Evolutionary conservation across 2,329 filamentous ascomycete genomes (phyloP).

Genomic region (Calonectria ilicicola): DNA sequence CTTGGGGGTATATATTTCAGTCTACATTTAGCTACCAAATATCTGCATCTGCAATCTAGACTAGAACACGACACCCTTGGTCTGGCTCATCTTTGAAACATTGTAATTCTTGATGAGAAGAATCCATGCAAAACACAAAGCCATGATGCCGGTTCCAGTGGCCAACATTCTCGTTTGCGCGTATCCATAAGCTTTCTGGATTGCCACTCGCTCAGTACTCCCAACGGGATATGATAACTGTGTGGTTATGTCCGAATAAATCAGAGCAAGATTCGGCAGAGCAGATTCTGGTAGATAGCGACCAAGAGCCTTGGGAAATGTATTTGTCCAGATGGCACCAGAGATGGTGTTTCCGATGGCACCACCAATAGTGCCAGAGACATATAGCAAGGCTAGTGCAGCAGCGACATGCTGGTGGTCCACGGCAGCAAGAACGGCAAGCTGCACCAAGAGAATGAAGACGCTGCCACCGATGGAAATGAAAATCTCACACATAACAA

Average conservation of each 20-base stretch:
- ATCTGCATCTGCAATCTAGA: conserved; percentile 46
- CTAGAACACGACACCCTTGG: conserved; percentile 63
- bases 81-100: conserved; percentile 58
- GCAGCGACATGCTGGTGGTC: conserved; percentile 44
- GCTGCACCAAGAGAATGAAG: conserved; percentile 51
- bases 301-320: conserved; percentile 54
- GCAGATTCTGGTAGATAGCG: conserved; percentile 59
- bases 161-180: conserved; percentile 60
- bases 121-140: conserved; percentile 48
- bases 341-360: conserved; percentile 41
- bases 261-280: conserved; percentile 51
- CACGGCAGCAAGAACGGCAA: conserved; percentile 41
- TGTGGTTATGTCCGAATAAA: conserved; percentile 64
- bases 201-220: conserved; percentile 57
- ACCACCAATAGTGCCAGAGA: conserved; percentile 36
- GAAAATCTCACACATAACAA: conserved; percentile 62
- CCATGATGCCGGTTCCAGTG: conserved; percentile 45
- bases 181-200: conserved; percentile 68
- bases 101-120: conserved; percentile 62
- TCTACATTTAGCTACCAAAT: background rate
- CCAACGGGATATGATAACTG: conserved; percentile 63
- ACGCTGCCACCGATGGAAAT: conserved; percentile 62
- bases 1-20: background rate
- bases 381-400: conserved; percentile 37
- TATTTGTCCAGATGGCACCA: conserved; percentile 42